Conservation (phyloP, 768 basidiomycete genomes). For the Suillus subaureus region DNA sequence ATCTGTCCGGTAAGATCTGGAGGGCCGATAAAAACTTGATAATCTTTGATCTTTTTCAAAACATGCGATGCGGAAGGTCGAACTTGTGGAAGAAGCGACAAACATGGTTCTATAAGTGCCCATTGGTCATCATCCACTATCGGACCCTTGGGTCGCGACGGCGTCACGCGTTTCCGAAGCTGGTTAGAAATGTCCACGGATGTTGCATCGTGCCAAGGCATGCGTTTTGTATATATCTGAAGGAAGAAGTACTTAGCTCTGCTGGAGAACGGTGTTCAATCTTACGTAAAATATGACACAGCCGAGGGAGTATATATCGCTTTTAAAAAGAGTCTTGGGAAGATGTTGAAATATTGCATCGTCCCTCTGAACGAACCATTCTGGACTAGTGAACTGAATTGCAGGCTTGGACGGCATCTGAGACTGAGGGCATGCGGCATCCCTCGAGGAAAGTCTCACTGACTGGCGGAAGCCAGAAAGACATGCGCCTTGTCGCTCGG, state of each 20-base stretch:
- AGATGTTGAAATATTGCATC: background rate
- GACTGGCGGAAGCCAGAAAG: constrained; percentile 6
- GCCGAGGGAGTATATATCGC: background rate
- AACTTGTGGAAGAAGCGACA: background rate
- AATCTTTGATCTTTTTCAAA: background rate
- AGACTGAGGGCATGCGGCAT: background rate
- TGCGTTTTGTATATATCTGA: background rate
- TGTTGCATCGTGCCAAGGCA: background rate
- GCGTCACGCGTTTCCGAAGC: background rate
- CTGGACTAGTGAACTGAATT: background rate
- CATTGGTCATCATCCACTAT: background rate
- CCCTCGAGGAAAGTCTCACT: background rate
- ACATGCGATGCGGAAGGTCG: background rate
- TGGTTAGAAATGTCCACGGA: background rate
- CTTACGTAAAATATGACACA: background rate
- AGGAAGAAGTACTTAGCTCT: background rate
- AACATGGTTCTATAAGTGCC: background rate
- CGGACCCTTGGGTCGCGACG: background rate
- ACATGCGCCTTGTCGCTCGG: background rate
- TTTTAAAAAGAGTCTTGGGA: constrained; percentile 2
- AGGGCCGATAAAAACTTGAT: background rate
- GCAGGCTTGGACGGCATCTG: background rate
- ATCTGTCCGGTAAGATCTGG: background rate
- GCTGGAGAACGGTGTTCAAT: background rate
- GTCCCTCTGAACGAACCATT: background rate